Conservation (phyloP, 495 filamentous ascomycete genomes). For the Lophiotrema nucula region DNA sequence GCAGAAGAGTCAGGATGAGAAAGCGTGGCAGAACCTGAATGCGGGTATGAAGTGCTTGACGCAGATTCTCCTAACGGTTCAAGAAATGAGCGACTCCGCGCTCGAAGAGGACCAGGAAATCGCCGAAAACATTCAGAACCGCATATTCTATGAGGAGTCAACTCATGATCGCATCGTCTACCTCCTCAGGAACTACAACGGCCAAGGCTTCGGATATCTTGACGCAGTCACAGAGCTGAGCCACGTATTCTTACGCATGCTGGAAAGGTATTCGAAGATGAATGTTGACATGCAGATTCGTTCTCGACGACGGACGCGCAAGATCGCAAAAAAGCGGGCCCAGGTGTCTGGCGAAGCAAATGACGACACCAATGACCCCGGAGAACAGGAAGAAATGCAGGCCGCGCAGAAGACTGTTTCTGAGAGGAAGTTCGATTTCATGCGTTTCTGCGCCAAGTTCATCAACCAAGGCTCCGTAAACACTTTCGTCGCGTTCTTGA, state of each 20-base stretch:
- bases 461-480: slow-evolving; percentile 80
- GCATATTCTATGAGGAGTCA: slow-evolving; percentile 96
- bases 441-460: slow-evolving; percentile 75
- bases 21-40: slow-evolving; percentile 81
- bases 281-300: slow-evolving; percentile 91
- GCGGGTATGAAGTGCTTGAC: slow-evolving; percentile 89
- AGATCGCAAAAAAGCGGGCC: slow-evolving; percentile 62
- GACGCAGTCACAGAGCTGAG: slow-evolving; percentile 88
- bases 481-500: slow-evolving; percentile 79
- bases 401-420: slow-evolving; percentile 65
- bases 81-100: slow-evolving; percentile 83
- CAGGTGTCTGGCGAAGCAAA: slow-evolving; percentile 31
- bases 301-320: slow-evolving; percentile 65
- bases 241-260: slow-evolving; percentile 86
- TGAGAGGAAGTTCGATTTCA: slow-evolving; percentile 94
- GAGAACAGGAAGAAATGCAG: slow-evolving; percentile 69
- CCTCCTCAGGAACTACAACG: slow-evolving; percentile 79
- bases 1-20: slow-evolving; percentile 73
- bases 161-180: slow-evolving; percentile 83
- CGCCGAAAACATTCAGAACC: slow-evolving; percentile 93
- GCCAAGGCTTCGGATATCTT: slow-evolving; percentile 90
- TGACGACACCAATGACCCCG: slow-evolving; percentile 41
- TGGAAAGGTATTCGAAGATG: slow-evolving; percentile 91
- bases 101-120: slow-evolving; percentile 96
- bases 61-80: slow-evolving; percentile 83